Base-by-base conservation (phyloP, 2,329 filamentous ascomycete species). In the Alternaria conjuncta region DNA sequence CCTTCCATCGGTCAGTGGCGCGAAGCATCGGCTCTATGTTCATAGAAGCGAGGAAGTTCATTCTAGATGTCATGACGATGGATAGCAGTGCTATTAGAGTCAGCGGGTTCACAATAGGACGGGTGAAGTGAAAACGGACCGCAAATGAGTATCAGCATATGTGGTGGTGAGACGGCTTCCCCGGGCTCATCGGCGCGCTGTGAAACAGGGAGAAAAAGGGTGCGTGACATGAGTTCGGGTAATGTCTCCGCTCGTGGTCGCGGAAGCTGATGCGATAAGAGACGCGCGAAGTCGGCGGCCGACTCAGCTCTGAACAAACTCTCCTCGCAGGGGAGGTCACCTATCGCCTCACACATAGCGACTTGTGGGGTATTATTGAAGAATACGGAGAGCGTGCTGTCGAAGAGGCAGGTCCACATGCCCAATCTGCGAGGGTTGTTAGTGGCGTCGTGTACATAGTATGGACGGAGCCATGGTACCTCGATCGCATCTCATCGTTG, bases 141-240 rank as follows among this genome's bases (percentile, higher is more conserved):
- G 49, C 49, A 51, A 21, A 51, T 51, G 12, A 51, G 49, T 23
- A 51, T 23, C 5, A 51, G 9, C 49, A 51, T 36, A 7, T 23
- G 8, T 23, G 18, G 30, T 11, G 49, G 12, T 11, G 49, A 36
- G 28, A 51, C 5, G 6, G 5, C 18, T 2, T 20, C 12, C 2
- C 13, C 25, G 1, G 15, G n/a, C 3, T 51, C 8, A n/a, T 51
- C 28, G 1, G 13, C 32, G 3, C 20, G 12, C 4, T n/a, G 1
- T 8, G 2, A 4, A 1, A 25, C 13, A 23, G 28, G 28, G 2
- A 4, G 13, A 12, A 36, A n/a, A 4, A 51, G 49, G 4, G 10
- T 5, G 18, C 49, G 18, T 36, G 49, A 36, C 28, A 51, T 51
- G 28, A 51, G 49, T 11, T n/a, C 49, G 13, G 49, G 49, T n/a